Base-by-base conservation (phyloP, 805 yeast genomes). In the Zygosaccharomyces bisporus region DNA sequence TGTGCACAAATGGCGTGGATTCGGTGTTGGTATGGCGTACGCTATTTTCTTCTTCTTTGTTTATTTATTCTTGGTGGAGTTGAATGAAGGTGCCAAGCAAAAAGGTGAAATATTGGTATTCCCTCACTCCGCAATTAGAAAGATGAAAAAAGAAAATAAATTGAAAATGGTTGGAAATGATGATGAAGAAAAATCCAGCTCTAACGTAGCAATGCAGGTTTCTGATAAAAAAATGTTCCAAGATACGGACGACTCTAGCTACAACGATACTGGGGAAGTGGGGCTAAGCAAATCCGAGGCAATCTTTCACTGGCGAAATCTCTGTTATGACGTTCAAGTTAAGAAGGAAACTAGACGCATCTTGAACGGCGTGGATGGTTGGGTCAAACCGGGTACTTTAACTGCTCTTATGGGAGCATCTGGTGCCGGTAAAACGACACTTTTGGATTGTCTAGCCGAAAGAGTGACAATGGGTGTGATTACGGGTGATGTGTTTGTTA, bases 391-490 rank as follows among this genome's bases (percentile, higher is more conserved):
- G 7, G 90, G 90, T 52, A 83, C 88, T 37, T 68, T 85, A 58
- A 85, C 91, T 41, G 93, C 93, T 4, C 65, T 80, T 41, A 79
- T 80, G 84, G 86, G 88, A 54, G 81, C 83, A 13, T 80, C 88
- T 32, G 89, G 89, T 68, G 89, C 90, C 47, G 90, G 90, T 72
- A 83, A 83, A 60, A 83, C 90, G 14, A 83, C 89, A 5, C 68
- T 83, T 47, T 69, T 83, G 54, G 84, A 83, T 68, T 80, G 81
- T 57, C 71, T 83, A 55, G 83, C 87, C 30, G 81, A 80, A 56
- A 76, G 89, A 63, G 77, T 81, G 41, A 79, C 84, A 13, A 70
- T 75, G 66, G 90, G 90, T 68, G 79, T 79, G 43, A 80, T 83
- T 44, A 74, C 85, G 39, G 84, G 84, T 60, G 81, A 81, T 54